A percentile compares a stretch with the other conserved stretches of the same genome.
Evolutionary conservation across 768 basidiomycete species (phyloP).

Genomic region (Xerocomus potaroensis): DNA sequence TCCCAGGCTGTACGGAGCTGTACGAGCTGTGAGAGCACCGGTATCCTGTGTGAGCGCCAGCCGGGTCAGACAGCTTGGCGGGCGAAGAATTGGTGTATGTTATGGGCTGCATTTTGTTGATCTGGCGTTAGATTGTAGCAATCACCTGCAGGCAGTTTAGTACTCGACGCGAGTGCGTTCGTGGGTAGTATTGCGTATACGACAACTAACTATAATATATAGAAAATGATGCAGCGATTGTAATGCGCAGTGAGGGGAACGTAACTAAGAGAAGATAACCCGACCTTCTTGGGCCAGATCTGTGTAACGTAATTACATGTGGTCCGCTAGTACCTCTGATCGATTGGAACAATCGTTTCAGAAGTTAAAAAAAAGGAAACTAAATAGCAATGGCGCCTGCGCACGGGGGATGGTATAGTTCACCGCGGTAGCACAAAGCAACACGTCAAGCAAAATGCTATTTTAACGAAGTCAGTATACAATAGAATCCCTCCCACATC

Average conservation of each 20-base stretch:
- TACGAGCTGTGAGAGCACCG: constrained; percentile 11
- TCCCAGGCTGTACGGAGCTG: constrained; percentile 19
- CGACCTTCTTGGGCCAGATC: background rate
- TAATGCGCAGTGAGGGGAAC: background rate
- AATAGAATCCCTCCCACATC: background rate
- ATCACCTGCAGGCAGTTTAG: background rate
- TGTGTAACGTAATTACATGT: too few species aligned
- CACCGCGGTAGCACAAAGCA: constrained; percentile 1
- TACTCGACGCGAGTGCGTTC: too few species aligned
- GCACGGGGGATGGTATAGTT: background rate
- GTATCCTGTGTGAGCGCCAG: constrained; percentile 9
- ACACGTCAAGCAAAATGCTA: constrained; percentile 4
- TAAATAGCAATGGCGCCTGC: background rate
- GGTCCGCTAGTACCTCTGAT: too few species aligned
- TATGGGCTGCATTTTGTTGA: background rate
- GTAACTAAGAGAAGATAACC: background rate
- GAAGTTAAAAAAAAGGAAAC: background rate
- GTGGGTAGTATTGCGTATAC: background rate
- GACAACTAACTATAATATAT: background rate
- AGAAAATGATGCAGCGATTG: background rate
- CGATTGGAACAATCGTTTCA: background rate
- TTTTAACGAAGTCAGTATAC: background rate
- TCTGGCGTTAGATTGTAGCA: background rate
- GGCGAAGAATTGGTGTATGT: background rate
- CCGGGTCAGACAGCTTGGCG: background rate